phyloP scores from a whole-genome alignment of 257 asterid genomes.

The Paraleonurus japonicus region DNA sequence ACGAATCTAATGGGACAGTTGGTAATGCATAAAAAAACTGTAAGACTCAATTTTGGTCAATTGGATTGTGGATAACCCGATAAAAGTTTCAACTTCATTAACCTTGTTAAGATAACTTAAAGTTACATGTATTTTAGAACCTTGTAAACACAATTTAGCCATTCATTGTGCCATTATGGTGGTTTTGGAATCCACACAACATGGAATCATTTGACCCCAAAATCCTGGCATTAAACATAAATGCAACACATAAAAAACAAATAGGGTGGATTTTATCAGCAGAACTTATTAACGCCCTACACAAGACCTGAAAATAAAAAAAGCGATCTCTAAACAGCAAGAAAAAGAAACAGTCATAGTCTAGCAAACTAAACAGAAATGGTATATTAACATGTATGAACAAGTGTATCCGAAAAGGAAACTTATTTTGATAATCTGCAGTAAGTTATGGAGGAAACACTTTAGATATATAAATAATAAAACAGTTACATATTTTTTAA shows the following conservation, averaged over 20 bases:
- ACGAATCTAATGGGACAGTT: neutral
- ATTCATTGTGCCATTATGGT: neutral
- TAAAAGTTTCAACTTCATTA: neutral
- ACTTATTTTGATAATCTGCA: constrained; percentile 12
- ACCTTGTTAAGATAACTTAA: neutral
- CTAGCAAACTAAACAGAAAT: neutral
- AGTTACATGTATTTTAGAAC: neutral
- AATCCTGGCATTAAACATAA: neutral
- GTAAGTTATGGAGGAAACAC: neutral
- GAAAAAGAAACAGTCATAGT: constrained; percentile 4
- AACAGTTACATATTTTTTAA: constrained; percentile 5
- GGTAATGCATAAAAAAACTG: constrained; percentile 6
- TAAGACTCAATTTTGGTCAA: neutral
- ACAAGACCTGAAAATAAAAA: neutral
- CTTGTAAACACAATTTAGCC: neutral
- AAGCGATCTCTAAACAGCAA: constrained; percentile 13
- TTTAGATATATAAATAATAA: constrained; percentile 1
- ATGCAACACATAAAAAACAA: constrained; percentile 4
- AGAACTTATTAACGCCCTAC: constrained; percentile 3
- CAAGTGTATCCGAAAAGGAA: neutral
- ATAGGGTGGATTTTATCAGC: neutral
- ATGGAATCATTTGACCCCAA: neutral
- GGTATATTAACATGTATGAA: neutral
- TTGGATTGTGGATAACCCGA: neutral
- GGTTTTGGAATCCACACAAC: neutral